Conservation (phyloP, 139 green algal species). For the Diplosphaera chodatii region DNA sequence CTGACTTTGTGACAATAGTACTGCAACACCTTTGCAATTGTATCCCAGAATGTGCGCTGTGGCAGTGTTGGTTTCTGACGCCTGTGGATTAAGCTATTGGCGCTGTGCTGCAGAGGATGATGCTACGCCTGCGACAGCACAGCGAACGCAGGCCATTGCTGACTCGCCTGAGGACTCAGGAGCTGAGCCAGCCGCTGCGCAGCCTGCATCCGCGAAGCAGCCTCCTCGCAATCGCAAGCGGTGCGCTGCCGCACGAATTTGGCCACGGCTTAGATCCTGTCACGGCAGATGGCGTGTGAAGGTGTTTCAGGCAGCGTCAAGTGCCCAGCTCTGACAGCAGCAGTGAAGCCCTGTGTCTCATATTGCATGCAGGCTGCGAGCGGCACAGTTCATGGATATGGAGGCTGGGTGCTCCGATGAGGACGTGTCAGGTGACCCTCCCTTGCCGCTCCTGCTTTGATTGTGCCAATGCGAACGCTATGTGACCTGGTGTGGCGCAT, state of each 20-base stretch:
- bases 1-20: background rate
- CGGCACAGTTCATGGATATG: slow-evolving; percentile 6
- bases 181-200: background rate
- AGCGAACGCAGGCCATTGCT: background rate
- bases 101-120: background rate
- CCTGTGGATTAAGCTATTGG: no score
- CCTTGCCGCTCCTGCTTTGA: no score
- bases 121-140: background rate
- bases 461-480: no score
- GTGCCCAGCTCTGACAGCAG: background rate
- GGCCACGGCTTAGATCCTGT: no score
- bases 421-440: slow-evolving; percentile 9
- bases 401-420: slow-evolving; percentile 11
- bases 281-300: no score
- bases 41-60: no score
- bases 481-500: no score
- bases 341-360: no score
- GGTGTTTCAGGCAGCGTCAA: background rate
- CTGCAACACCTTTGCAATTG: no score
- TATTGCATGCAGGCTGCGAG: background rate
- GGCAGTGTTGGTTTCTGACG: no score
- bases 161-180: background rate
- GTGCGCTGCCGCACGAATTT: no score
- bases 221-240: background rate
- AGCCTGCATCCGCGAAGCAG: slow-evolving; percentile 1